These are phyloP conservation scores for Verticillium longisporum DNA, from an alignment of 2,329 filamentous ascomycete genomes.

Conservation along the genomic window DNA sequence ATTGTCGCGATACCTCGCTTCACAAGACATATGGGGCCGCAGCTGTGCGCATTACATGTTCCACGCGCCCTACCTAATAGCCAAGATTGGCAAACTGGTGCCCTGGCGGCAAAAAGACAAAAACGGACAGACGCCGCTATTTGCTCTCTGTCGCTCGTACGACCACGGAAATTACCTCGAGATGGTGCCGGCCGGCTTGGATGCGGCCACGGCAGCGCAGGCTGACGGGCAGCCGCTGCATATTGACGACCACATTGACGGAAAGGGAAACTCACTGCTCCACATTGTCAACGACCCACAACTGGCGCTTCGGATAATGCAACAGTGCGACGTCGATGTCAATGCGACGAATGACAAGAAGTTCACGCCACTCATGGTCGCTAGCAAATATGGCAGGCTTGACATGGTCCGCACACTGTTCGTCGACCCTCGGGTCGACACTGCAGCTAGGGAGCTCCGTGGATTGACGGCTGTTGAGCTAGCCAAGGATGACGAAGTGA, in stretches of 20 bases:
- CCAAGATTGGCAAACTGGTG: slow-evolving; percentile 66
- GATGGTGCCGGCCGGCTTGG: slow-evolving; percentile 81
- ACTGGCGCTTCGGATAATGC: slow-evolving; percentile 68
- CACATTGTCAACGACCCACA: slow-evolving; percentile 87
- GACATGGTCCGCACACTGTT: slow-evolving; percentile 89
- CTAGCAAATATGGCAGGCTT: slow-evolving; percentile 93
- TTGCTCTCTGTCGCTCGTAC: slow-evolving; percentile 91
- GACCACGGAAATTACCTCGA: slow-evolving; percentile 79
- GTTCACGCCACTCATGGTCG: slow-evolving; percentile 95
- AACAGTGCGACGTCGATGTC: slow-evolving; percentile 86
- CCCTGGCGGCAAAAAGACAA: slow-evolving; percentile 90
- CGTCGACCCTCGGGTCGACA: slow-evolving; percentile 78
- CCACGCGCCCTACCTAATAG: slow-evolving; percentile 76
- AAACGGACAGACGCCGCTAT: slow-evolving; percentile 95
- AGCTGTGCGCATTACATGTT: slow-evolving; percentile 96
- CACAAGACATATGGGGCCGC: slow-evolving; percentile 77
- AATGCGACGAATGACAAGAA: slow-evolving; percentile 93
- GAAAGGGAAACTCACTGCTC: slow-evolving; percentile 88
- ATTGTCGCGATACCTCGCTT: slow-evolving; percentile 61
- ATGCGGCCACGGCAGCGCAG: slow-evolving; percentile 67
- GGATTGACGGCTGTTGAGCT: slow-evolving; percentile 92
- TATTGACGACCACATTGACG: slow-evolving; percentile 86
- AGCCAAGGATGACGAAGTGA: slow-evolving; percentile 94
- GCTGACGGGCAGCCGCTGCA: slow-evolving; percentile 74
- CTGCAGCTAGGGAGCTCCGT: slow-evolving; percentile 74